A percentile compares a stretch with the other conserved stretches of the same genome.
Evolutionary conservation across 495 filamentous ascomycete genomes (phyloP).

Genomic region (Aspergillus affinis): DNA sequence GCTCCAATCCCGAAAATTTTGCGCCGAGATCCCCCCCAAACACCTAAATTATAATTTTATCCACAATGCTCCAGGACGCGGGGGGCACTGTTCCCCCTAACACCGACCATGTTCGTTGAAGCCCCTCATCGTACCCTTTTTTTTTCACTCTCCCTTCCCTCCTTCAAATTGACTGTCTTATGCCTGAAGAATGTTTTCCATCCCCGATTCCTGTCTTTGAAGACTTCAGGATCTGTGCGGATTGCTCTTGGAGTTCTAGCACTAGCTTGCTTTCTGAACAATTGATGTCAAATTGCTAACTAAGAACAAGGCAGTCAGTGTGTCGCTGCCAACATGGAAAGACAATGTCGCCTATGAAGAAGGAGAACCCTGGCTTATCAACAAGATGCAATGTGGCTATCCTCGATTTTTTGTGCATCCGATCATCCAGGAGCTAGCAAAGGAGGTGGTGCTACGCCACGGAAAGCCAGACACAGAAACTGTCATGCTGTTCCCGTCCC

Average conservation of each 20-base stretch:
- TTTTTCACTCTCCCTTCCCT: background rate
- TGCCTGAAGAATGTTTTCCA: background rate
- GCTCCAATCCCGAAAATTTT: background rate
- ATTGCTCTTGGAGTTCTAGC: background rate
- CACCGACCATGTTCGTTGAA: slow-evolving; percentile 53
- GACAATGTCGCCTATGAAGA: slow-evolving; percentile 92
- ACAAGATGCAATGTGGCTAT: slow-evolving; percentile 87
- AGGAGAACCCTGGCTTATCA: slow-evolving; percentile 80
- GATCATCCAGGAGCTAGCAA: slow-evolving; percentile 71
- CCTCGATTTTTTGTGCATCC: slow-evolving; percentile 94
- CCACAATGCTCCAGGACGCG: slow-evolving; percentile 40
- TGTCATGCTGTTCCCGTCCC: slow-evolving; percentile 80
- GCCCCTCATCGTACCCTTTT: slow-evolving; percentile 17
- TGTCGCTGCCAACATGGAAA: slow-evolving; percentile 92
- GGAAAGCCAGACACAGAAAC: slow-evolving; percentile 59
- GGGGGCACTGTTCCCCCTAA: slow-evolving; percentile 49
- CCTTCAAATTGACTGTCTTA: background rate
- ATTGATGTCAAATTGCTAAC: slow-evolving; percentile 3
- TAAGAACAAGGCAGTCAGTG: slow-evolving; percentile 76
- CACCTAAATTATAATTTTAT: background rate
- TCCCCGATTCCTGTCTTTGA: too few relatives aligned
- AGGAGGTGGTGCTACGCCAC: slow-evolving; percentile 62
- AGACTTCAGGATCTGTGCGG: background rate
- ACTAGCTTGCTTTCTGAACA: background rate
- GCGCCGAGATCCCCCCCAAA: background rate